Evolutionary conservation across 139 green algal species (phyloP), one percentile per base, ranked within the genome.

Genomic region (Spirogloea muscicola): DNA sequence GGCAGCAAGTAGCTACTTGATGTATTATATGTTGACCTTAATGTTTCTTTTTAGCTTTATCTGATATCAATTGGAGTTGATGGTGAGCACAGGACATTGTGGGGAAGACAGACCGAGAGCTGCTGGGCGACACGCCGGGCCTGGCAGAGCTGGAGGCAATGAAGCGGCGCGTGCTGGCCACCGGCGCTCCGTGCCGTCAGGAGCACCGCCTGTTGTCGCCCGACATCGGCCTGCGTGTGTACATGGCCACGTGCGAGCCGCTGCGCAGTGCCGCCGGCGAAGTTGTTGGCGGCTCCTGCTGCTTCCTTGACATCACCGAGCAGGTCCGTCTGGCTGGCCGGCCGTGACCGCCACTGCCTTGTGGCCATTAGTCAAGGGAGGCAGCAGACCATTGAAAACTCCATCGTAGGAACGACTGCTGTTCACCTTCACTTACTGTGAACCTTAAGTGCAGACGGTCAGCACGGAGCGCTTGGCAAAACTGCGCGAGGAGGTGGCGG

Each of bases 391-490:
- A 31, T 33, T 33, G 6, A 43, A 31, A 31, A 31, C 7, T 62
- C 7, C 52, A 31, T 62, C 5, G 31, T 6, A 31, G 21, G 46
- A 21, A 55, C 21, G 21, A 55, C 21, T 55, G 21, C 46, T 55
- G 46, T n/a, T 55, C n/a, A 21, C 21, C n/a, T 55, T 55, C 46
- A 55, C n/a, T n/a, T 55, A 55, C n/a, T n/a, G n/a, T 62, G 37
- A n/a, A n/a, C 9, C 40, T 62, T 21, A 43, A 6, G 6, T 5
- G 9, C 52, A 62, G 52, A 33, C 52, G 9, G 7, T 62, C 18
- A 43, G 31, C 38, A 38, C 31, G 52, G 52, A 62, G 40, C 52
- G 52, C 7, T 62, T 62, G 52, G 52, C 52, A 7, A 62, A 62
- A 7, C 40, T 62, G 9, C 38, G 52, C 7, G 52, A 62, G 7